A percentile compares a stretch with the other conserved stretches of the same genome.
phyloP scores from a whole-genome alignment of 208 protist species.

The Sergeia podlipaevii region DNA sequence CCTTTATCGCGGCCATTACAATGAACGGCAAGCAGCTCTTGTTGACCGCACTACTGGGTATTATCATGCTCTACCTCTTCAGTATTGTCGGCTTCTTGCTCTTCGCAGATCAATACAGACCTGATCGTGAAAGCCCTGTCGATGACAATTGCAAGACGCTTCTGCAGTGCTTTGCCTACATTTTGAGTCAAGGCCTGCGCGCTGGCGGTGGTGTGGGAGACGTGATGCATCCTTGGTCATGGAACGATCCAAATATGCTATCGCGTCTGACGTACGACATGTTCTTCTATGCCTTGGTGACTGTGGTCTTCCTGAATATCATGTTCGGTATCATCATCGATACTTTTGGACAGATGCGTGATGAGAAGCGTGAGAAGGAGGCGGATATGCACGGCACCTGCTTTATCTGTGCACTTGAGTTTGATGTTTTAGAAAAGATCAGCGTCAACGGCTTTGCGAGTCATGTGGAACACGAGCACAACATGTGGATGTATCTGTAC shows the following conservation, averaged over 20 bases:
- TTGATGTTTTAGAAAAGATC: constrained; percentile 71
- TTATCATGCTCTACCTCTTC: constrained; percentile 82
- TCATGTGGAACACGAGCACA: constrained; percentile 92
- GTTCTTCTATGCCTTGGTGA: constrained; percentile 91
- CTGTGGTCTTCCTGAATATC: constrained; percentile 93
- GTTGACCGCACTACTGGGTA: constrained; percentile 53
- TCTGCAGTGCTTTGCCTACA: constrained; percentile 70
- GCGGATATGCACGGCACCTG: constrained; percentile 84
- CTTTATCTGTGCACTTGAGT: constrained; percentile 92
- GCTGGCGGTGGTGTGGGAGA: constrained; percentile 79
- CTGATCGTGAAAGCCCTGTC: constrained; percentile 21
- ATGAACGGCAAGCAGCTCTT: constrained; percentile 78
- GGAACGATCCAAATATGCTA: constrained; percentile 38
- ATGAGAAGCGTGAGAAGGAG: constrained; percentile 76
- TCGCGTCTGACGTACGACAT: constrained; percentile 84
- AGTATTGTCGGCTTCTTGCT: constrained; percentile 69
- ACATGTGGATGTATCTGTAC: constrained; percentile 96
- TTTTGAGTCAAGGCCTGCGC: constrained; percentile 70
- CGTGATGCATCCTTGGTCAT: constrained; percentile 63
- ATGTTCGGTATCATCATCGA: constrained; percentile 96
- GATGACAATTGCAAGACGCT: constrained; percentile 60
- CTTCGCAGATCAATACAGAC: constrained; percentile 50
- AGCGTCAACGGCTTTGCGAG: constrained; percentile 66
- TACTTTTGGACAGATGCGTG: constrained; percentile 89
- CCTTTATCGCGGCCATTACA: constrained; percentile 75